Percentiles rank a stretch among this genome's conserved stretches.
phyloP scores from a whole-genome alignment of 352 stramenopile genomes.

The Elongisporangium prolatum region DNA sequence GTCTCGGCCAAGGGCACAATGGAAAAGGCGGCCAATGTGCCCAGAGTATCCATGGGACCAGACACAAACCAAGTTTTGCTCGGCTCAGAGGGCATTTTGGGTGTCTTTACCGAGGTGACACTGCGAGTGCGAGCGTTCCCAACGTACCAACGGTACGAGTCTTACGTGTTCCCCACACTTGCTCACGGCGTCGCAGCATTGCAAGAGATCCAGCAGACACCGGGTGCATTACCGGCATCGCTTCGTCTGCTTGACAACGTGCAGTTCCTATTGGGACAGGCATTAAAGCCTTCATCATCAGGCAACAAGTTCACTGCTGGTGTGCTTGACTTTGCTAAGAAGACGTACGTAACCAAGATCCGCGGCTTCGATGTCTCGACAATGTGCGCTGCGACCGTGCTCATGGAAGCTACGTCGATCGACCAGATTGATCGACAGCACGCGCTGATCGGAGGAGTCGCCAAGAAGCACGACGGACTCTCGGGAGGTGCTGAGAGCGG shows the following conservation, averaged over 20 bases:
- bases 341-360: slow-evolving; percentile 79
- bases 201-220: slow-evolving; percentile 28
- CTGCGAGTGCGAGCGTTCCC: slow-evolving; percentile 88
- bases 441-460: slow-evolving; percentile 55
- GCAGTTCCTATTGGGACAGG: slow-evolving; percentile 93
- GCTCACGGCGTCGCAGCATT: slow-evolving; percentile 76
- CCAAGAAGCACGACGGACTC: slow-evolving; percentile 74
- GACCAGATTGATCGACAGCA: slow-evolving; percentile 47
- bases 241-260: slow-evolving; percentile 93
- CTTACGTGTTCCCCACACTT: slow-evolving; percentile 86
- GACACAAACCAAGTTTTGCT: slow-evolving; percentile 85
- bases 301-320: slow-evolving; percentile 36
- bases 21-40: slow-evolving; percentile 39
- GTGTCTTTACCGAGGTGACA: slow-evolving; percentile 92
- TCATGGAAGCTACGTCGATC: slow-evolving; percentile 76
- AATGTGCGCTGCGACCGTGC: slow-evolving; percentile 85
- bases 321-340: slow-evolving; percentile 77
- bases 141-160: slow-evolving; percentile 83
- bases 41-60: slow-evolving; percentile 84
- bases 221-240: slow-evolving; percentile 72
- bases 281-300: slow-evolving; percentile 66
- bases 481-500: slow-evolving; percentile 80
- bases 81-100: slow-evolving; percentile 94
- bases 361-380: slow-evolving; percentile 63
- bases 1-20: slow-evolving; percentile 67